phyloP scores from a whole-genome alignment of 2,329 filamentous ascomycete genomes.

The Penicillium glabrum region DNA sequence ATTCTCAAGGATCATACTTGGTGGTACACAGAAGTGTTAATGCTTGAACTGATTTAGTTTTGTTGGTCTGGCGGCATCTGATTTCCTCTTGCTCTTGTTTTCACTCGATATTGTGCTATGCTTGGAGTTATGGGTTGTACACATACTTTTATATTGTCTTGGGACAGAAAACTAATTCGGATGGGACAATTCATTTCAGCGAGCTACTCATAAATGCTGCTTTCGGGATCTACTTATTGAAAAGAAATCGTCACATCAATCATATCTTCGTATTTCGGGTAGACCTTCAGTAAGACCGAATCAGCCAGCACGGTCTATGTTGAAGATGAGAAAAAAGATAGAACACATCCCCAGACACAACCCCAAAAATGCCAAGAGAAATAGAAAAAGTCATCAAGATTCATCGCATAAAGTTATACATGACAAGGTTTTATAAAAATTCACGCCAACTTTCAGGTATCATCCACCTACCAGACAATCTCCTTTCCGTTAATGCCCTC shows the following conservation, averaged over 20 bases:
- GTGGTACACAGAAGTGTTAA: background rate
- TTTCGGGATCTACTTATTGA: background rate
- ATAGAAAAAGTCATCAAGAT: slow-evolving; percentile 10
- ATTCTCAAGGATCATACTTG: background rate
- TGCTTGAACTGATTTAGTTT: background rate
- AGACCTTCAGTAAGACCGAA: slow-evolving; percentile 10
- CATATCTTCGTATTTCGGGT: slow-evolving; percentile 13
- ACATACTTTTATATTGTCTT: background rate
- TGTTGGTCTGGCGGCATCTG: background rate
- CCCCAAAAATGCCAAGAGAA: background rate
- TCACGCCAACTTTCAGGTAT: background rate
- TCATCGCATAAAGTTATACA: slow-evolving; percentile 18
- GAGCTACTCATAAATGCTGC: background rate
- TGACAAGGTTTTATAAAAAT: background rate
- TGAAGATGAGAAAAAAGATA: background rate
- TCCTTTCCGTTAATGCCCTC: slow-evolving; percentile 40
- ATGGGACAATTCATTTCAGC: background rate
- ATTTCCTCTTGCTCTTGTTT: background rate
- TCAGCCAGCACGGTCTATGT: slow-evolving; percentile 1
- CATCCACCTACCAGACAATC: slow-evolving; percentile 31
- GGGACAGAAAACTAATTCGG: background rate
- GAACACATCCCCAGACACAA: background rate
- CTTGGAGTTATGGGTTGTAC: background rate
- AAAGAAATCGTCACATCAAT: background rate
- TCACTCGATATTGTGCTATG: background rate